Conservation (phyloP, 306 rosid species). For the Prunus persica region DNA sequence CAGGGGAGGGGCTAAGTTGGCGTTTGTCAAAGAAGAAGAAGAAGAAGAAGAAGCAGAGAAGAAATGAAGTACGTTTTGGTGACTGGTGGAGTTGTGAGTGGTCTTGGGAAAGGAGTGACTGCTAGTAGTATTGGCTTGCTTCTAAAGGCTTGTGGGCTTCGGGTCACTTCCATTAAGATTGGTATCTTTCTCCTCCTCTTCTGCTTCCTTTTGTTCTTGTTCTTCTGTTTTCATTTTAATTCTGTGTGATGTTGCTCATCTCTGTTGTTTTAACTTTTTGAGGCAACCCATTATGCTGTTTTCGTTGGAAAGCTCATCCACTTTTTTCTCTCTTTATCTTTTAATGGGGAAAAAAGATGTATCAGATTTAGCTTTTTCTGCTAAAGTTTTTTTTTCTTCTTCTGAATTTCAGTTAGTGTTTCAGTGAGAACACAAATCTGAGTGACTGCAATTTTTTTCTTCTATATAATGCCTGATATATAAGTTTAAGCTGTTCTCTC, state of each 20-base stretch:
- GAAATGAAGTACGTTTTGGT: conserved; percentile 86
- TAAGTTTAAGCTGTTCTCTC: not conserved
- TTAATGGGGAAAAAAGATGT: not conserved
- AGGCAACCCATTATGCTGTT: not conserved
- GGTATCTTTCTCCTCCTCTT: conserved; percentile 46
- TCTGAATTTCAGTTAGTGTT: conserved; percentile 1
- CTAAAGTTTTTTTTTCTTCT: not conserved
- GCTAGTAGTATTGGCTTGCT: conserved; percentile 94
- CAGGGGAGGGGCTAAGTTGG: not conserved
- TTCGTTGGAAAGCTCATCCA: conserved; percentile 12
- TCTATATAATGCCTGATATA: not conserved
- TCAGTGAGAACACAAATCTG: not conserved
- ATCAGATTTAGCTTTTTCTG: conserved; percentile 7
- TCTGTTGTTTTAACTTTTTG: conserved; percentile 8
- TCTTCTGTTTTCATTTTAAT: not conserved
- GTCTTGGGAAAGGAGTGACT: conserved; percentile 93
- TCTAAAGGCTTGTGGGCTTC: conserved; percentile 89
- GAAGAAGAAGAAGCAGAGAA: conserved; percentile 12
- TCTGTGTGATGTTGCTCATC: not conserved
- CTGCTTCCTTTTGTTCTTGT: conserved; percentile 2
- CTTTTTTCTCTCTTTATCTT: not conserved
- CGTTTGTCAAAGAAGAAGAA: not conserved
- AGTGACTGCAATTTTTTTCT: conserved; percentile 3
- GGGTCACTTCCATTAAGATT: conserved; percentile 86
- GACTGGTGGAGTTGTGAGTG: conserved; percentile 95